Conservation (phyloP, 1,284 basidiomycete genomes). For the Farysia itapuensis region DNA sequence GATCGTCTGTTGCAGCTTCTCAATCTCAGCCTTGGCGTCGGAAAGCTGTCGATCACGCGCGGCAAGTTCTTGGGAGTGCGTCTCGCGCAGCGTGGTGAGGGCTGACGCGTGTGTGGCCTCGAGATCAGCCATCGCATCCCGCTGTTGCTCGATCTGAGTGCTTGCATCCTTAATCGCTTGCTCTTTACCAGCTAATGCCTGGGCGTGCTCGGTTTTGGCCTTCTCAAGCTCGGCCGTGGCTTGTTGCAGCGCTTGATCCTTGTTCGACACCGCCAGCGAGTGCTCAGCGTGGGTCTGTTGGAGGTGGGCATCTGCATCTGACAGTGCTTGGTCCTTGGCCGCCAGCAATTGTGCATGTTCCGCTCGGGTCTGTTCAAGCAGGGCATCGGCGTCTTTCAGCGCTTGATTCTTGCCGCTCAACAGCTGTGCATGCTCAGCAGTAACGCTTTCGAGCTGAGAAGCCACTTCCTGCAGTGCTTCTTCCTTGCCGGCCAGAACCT, state of each 20-base stretch:
- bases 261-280: conserved; percentile 3
- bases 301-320: conserved; percentile 19
- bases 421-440: conserved; percentile 18
- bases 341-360: conserved; percentile 20
- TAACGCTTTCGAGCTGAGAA: conserved; percentile 17
- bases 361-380: conserved; percentile 11
- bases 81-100: conserved; percentile 9
- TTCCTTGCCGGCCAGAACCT: conserved; percentile 18
- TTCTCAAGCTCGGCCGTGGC: conserved; percentile 13
- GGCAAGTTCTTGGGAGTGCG: conserved; percentile 11
- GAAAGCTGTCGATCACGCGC: conserved; percentile 6
- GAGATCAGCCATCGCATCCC: conserved; percentile 1
- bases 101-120: conserved; percentile 6
- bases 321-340: conserved; percentile 13
- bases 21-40: conserved; percentile 18
- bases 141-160: conserved; percentile 12
- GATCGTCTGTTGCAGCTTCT: conserved; percentile 26
- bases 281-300: conserved; percentile 2
- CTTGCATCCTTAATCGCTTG: conserved; percentile 16
- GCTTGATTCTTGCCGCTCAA: conserved; percentile 14
- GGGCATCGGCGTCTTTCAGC: conserved; percentile 19
- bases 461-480: conserved; percentile 15
- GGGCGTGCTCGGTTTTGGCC: conserved; percentile 18
- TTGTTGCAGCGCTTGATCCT: conserved; percentile 5
- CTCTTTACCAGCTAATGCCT: conserved; percentile 16